Evolutionary conservation across 495 filamentous ascomycete genomes (phyloP), one percentile per base, ranked within the genome.

Genomic region (Evansstolkia leycettana): DNA sequence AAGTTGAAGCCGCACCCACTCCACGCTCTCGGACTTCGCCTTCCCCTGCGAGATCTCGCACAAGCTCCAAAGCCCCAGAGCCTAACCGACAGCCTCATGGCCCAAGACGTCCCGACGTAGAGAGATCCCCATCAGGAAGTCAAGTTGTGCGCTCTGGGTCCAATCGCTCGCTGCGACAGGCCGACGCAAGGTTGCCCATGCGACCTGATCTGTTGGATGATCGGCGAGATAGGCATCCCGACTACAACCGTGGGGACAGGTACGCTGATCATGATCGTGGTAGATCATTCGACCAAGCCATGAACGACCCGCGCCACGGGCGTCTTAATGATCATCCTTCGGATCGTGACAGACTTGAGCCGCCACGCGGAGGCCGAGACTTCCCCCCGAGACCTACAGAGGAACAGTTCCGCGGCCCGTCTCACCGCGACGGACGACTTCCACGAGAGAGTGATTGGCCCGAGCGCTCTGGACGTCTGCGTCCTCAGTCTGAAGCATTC

Each of bases 351-450:
- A 28, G 41, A 11, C 14, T 28, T 6, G 41, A 40, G 17, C 12
- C 17, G 19, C 29, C 29, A 7, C 17, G 36, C 17, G 14, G n/a
- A n/a, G n/a, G n/a, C 16, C 51, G 61, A 23, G 61, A 62, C 1
- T 60, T 55, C 31, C 39, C 47, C 12, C 34, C 46, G 14, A 46
- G 59, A 38, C 52, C 47, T 15, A 30, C 46, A 20, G 62, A 67
- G 11, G 63, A 67, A n/a, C 51, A 58, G 8, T 65, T 63, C 51
- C 63, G 55, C 27, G 54, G 54, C 1, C 49, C 51, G n/a, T 33
- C 53, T 11, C 49, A 59, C 35, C 58, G 60, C 16, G 63, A 65
- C 7, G 45, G 44, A 14, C 50, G 56, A 9, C 39, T 41, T 27
- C 50, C 41, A 19, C 50, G 58, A 14, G 60, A 62, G 8, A 37